Evolutionary conservation across 2,329 filamentous ascomycete species (phyloP).

Genomic region (Microsporum audouinii): DNA sequence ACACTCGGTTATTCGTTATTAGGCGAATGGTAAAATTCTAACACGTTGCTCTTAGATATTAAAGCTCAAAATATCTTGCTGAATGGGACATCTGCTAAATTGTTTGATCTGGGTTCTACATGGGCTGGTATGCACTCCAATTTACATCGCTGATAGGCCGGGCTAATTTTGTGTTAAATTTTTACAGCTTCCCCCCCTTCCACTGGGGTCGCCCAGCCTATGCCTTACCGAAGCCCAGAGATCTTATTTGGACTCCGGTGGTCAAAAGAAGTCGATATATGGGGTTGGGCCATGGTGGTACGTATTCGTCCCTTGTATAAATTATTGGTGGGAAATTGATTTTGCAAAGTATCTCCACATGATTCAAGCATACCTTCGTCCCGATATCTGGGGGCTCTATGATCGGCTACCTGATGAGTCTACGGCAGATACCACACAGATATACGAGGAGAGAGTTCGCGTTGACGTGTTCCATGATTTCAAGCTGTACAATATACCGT

Average conservation of each 20-base stretch:
- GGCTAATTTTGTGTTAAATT: not conserved
- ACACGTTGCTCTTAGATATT: not conserved
- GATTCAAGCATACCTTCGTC: constrained; percentile 9
- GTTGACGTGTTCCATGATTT: constrained; percentile 8
- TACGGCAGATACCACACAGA: not conserved
- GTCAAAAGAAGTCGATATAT: constrained; percentile 8
- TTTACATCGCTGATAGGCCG: not conserved
- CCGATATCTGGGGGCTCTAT: constrained; percentile 7
- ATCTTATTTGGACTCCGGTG: constrained; percentile 7
- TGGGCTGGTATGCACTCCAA: constrained; percentile 3
- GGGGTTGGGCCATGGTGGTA: constrained; percentile 8
- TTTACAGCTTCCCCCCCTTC: constrained; percentile 4
- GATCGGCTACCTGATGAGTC: constrained; percentile 7
- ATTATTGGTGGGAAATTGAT: not conserved
- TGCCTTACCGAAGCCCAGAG: constrained; percentile 7
- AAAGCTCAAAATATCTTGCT: constrained; percentile 9
- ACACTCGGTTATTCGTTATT: not conserved
- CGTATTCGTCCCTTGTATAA: not conserved
- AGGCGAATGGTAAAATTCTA: not conserved
- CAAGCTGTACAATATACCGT: constrained; percentile 1
- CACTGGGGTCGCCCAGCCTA: constrained; percentile 5
- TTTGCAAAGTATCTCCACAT: constrained; percentile 7
- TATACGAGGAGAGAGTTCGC: constrained; percentile 4
- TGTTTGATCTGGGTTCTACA: constrained; percentile 5
- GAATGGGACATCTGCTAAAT: constrained; percentile 1